Evolutionary conservation across 2,329 filamentous ascomycete species (phyloP).

Genomic region (Dactylellina haptotyla): DNA sequence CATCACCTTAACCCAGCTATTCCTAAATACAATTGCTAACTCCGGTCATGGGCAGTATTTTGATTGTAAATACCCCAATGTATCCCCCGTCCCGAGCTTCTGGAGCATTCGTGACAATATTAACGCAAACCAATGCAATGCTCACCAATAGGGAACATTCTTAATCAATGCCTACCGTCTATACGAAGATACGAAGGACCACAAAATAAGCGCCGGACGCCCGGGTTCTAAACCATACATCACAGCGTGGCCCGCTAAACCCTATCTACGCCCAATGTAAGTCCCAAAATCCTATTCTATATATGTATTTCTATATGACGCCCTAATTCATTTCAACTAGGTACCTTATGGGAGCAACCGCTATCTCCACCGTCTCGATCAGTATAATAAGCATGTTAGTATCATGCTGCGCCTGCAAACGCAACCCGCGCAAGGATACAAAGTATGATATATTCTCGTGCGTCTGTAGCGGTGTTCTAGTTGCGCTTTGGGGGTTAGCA

Average conservation of each 20-base stretch:
- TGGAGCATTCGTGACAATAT: too few species aligned
- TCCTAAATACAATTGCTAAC: not conserved
- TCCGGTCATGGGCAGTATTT: slow-evolving; percentile 6
- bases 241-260: slow-evolving; percentile 45
- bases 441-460: slow-evolving; percentile 37
- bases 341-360: slow-evolving; percentile 22
- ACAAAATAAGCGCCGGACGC: slow-evolving; percentile 43
- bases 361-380: slow-evolving; percentile 5
- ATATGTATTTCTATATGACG: not conserved
- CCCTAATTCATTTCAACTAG: not conserved
- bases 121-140: slow-evolving; percentile 1
- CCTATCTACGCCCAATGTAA: slow-evolving; percentile 34
- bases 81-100: too few species aligned
- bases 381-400: slow-evolving; percentile 21
- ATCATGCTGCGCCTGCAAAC: slow-evolving; percentile 35
- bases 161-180: slow-evolving; percentile 27
- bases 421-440: not conserved
- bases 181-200: slow-evolving; percentile 22
- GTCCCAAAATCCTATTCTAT: not conserved
- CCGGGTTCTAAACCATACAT: slow-evolving; percentile 40
- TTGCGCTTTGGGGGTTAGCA: slow-evolving; percentile 27
- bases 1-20: not conserved
- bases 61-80: slow-evolving; percentile 20
- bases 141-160: slow-evolving; percentile 20
- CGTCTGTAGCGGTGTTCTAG: slow-evolving; percentile 3